These are phyloP conservation scores for Moesziomyces antarcticus DNA, from an alignment of 1,284 basidiomycete genomes.

Conservation along the genomic window DNA sequence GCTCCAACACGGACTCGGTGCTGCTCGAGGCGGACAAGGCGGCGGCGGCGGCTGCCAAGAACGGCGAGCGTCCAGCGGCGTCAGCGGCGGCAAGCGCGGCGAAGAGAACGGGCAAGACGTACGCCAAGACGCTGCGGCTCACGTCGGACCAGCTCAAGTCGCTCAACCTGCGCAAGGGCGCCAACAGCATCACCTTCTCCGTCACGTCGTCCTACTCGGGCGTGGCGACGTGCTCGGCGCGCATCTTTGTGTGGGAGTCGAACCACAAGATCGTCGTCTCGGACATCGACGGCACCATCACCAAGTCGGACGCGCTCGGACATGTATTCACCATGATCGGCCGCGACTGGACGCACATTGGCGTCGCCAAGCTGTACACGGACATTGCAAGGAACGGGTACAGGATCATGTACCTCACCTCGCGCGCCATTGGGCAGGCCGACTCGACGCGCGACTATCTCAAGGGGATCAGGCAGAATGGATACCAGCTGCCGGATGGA, in stretches of 20 bases:
- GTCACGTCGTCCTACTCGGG: conserved; percentile 85
- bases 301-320: conserved; percentile 90
- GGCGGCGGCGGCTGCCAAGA: not conserved
- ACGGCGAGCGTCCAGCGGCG: conserved; percentile 1
- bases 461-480: conserved; percentile 92
- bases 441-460: conserved; percentile 96
- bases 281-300: conserved; percentile 99
- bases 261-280: conserved; percentile 91
- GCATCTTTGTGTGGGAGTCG: conserved; percentile 95
- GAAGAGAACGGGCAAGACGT: conserved; percentile 72
- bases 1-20: conserved; percentile 46
- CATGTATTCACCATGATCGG: conserved; percentile 99
- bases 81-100: conserved; percentile 9
- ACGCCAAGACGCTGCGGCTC: conserved; percentile 90
- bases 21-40: conserved; percentile 35
- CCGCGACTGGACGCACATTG: conserved; percentile 98
- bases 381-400: conserved; percentile 96
- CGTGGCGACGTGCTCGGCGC: conserved; percentile 81
- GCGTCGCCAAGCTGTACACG: conserved; percentile 97
- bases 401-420: conserved; percentile 98
- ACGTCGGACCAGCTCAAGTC: conserved; percentile 80
- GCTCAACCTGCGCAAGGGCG: conserved; percentile 85
- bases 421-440: conserved; percentile 96
- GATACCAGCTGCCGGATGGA: conserved; percentile 94
- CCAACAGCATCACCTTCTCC: conserved; percentile 93